A percentile compares a stretch with the other conserved stretches of the same genome.
Evolutionary conservation across 495 filamentous ascomycete species (phyloP).

Genomic region (Margaritispora aquatica): DNA sequence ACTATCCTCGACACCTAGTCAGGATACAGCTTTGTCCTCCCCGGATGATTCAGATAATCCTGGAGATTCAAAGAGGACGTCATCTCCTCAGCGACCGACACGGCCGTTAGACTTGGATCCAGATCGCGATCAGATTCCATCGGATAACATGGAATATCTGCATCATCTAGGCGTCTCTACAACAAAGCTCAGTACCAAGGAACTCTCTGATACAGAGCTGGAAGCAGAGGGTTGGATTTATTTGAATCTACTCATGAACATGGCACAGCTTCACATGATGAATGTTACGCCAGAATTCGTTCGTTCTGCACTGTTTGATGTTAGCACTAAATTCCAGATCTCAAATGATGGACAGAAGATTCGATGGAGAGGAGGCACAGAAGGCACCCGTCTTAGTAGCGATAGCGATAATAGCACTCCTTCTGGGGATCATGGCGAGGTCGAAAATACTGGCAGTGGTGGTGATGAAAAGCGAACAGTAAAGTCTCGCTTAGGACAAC

Average conservation of each 20-base stretch:
- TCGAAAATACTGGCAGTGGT: slow-evolving; percentile 36
- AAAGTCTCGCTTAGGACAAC: slow-evolving; percentile 1
- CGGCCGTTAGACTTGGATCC: slow-evolving; percentile 66
- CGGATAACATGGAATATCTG: slow-evolving; percentile 71
- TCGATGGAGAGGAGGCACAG: slow-evolving; percentile 62
- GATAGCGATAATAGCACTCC: slow-evolving; percentile 40
- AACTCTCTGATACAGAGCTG: slow-evolving; percentile 39
- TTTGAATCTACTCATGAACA: slow-evolving; percentile 72
- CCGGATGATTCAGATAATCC: neutral
- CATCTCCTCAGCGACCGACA: slow-evolving; percentile 55
- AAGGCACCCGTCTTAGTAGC: slow-evolving; percentile 53
- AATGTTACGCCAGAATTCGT: slow-evolving; percentile 72
- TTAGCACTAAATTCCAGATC: slow-evolving; percentile 64
- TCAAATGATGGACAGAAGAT: slow-evolving; percentile 68
- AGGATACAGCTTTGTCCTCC: neutral
- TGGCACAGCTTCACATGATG: slow-evolving; percentile 74
- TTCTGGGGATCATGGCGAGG: slow-evolving; percentile 31
- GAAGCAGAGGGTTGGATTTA: slow-evolving; percentile 67
- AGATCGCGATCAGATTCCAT: slow-evolving; percentile 56
- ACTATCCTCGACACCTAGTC: neutral
- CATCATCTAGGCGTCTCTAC: slow-evolving; percentile 59
- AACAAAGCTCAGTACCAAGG: slow-evolving; percentile 29
- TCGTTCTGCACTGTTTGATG: slow-evolving; percentile 55
- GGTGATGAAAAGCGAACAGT: slow-evolving; percentile 3
- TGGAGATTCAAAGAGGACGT: neutral